Conservation (phyloP, 2,329 filamentous ascomycete species). For the Coniochaeta sp. region DNA sequence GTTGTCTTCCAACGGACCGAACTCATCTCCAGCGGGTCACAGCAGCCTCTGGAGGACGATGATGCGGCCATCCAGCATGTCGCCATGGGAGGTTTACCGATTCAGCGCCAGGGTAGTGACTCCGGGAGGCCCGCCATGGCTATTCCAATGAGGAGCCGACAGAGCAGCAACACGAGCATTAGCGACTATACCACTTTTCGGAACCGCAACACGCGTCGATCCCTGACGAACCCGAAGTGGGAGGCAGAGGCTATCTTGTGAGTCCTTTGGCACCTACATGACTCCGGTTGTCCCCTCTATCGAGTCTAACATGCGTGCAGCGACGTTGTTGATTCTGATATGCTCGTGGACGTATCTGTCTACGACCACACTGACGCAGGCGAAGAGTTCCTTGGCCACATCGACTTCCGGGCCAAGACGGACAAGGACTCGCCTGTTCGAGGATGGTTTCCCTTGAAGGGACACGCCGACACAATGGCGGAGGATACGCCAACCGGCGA, state of each 20-base stretch:
- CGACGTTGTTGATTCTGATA: conserved; percentile 88
- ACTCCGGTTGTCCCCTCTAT: not conserved
- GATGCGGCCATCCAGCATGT: conserved; percentile 27
- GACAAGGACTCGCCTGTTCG: conserved; percentile 67
- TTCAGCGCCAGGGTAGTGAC: conserved; percentile 68
- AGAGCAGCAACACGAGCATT: conserved; percentile 90
- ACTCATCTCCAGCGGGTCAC: conserved; percentile 83
- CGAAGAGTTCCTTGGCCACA: conserved; percentile 87
- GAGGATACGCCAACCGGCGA: conserved; percentile 79
- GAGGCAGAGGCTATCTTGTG: conserved; percentile 94
- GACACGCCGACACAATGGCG: conserved; percentile 62
- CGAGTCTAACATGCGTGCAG: conserved; percentile 35
- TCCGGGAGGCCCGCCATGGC: conserved; percentile 77
- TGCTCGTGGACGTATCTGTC: conserved; percentile 85
- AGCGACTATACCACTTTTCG: conserved; percentile 56
- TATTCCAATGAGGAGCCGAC: conserved; percentile 93
- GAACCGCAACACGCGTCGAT: conserved; percentile 49
- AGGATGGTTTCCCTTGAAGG: conserved; percentile 78
- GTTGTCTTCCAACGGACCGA: conserved; percentile 96
- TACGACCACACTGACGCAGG: conserved; percentile 76
- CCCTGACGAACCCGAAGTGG: conserved; percentile 83
- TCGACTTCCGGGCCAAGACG: conserved; percentile 65
- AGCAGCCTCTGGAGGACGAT: conserved; percentile 54
- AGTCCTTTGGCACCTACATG: conserved; percentile 29
- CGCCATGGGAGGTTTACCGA: conserved; percentile 43